Base-by-base conservation (phyloP, 441 rosid genomes). In the Erysimum pusillum region DNA sequence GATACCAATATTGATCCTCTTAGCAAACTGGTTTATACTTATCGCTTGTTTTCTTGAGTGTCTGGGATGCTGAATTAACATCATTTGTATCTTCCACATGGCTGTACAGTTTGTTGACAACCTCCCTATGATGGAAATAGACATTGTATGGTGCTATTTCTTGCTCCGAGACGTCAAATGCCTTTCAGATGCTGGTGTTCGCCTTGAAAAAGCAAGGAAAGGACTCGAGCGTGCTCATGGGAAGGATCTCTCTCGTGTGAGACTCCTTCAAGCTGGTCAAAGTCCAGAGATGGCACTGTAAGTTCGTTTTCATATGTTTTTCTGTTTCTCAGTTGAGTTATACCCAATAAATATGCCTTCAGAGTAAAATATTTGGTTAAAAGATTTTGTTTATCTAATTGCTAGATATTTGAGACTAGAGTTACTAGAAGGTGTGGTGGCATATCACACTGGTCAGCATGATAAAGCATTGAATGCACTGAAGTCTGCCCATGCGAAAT, bases 101-200 rank as follows among this genome's bases (percentile, higher is more conserved):
- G 54, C 44, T 72, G 44, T 76, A 49, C 91, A 94, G 99, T 79
- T 88, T 64, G 84, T 91, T 76, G 97, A 94, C 81, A 94, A 92
- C 78, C 85, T 90, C 79, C 87, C 97, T 36, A 87, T 94, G 53
- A 83, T 94, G 85, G 91, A 94, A 85, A 88, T 94, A 81, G 97
- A 94, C 90, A 91, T 91, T 85, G 99, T 92, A 14, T 94, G 99
- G 99, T 94, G 97, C 80, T 89, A 90, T 78, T 92, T 92, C 85
- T 83, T 91, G 97, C 96, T 92, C 48, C 88, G 75, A 63, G 97
- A 94, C 81, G 73, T 94, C 83, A 87, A 88, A 36, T 84, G 92
- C 81, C 86, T 94, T 25, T 85, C 97, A 15, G 88, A 83, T 78
- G 99, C 94, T 36, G 97, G 97, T 35, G 67, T 81, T 31, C 96